A percentile compares a stretch with the other conserved stretches of the same genome.
Evolutionary conservation across 2,329 filamentous ascomycete genomes (phyloP).

Genomic region (Hymenoscyphus scutula): DNA sequence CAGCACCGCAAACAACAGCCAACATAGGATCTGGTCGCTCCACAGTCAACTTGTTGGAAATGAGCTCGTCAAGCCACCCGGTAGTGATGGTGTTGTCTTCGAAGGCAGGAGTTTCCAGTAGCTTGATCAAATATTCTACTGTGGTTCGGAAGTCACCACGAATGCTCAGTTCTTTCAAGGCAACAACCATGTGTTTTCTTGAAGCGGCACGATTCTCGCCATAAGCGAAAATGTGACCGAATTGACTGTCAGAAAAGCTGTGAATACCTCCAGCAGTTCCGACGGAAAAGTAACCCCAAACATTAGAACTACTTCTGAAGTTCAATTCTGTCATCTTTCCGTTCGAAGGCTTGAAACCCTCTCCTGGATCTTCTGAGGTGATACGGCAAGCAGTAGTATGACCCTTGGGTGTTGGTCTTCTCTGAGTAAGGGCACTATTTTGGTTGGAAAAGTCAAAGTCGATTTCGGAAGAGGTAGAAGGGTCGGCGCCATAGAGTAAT

Average conservation of each 20-base stretch:
- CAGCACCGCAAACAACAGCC: slow-evolving; percentile 92
- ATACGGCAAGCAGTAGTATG: slow-evolving; percentile 99
- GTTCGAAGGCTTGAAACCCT: slow-evolving; percentile 99
- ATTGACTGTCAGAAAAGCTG: slow-evolving; percentile 98
- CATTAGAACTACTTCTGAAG: slow-evolving; percentile 97
- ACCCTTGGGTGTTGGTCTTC: slow-evolving; percentile 87
- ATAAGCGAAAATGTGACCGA: slow-evolving; percentile 98
- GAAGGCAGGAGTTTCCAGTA: slow-evolving; percentile 96
- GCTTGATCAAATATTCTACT: slow-evolving; percentile 97
- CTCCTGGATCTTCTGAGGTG: slow-evolving; percentile 96
- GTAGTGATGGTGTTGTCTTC: slow-evolving; percentile 99
- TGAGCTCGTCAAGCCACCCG: slow-evolving; percentile 97
- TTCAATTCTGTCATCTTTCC: slow-evolving; percentile 99
- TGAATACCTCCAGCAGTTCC: slow-evolving; percentile 95
- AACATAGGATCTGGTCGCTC: slow-evolving; percentile 92
- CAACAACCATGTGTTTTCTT: slow-evolving; percentile 98
- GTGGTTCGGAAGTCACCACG: slow-evolving; percentile 99
- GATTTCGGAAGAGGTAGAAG: slow-evolving; percentile 79
- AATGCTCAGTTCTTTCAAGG: slow-evolving; percentile 97
- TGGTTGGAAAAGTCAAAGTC: slow-evolving; percentile 95
- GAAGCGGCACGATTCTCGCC: slow-evolving; percentile 96
- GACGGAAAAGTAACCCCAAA: slow-evolving; percentile 99
- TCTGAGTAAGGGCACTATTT: slow-evolving; percentile 78
- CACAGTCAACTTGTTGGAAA: slow-evolving; percentile 94
- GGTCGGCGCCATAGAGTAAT: slow-evolving; percentile 92